phyloP scores from a whole-genome alignment of 495 filamentous ascomycete species.

The Cairneyella variabilis region DNA sequence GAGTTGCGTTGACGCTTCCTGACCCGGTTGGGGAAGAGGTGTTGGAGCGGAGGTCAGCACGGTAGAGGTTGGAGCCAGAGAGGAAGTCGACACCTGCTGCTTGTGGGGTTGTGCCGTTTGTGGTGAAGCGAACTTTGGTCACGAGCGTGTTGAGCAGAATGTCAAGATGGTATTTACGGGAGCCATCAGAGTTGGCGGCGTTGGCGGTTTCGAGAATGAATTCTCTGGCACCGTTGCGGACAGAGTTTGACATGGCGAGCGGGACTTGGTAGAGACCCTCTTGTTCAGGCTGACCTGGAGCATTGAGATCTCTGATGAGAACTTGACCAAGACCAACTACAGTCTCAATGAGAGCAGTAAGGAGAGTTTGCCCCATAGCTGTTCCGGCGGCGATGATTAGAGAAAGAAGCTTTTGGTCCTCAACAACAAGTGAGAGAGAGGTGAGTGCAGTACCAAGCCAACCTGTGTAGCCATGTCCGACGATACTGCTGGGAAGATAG shows the following conservation, averaged over 20 bases:
- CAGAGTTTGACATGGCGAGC: background rate
- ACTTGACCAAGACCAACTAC: background rate
- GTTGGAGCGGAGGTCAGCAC: slow-evolving; percentile 45
- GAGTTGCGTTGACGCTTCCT: slow-evolving; percentile 42
- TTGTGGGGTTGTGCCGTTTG: slow-evolving; percentile 34
- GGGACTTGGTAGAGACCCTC: background rate
- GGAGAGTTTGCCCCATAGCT: background rate
- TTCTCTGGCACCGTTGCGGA: slow-evolving; percentile 34
- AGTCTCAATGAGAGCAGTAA: background rate
- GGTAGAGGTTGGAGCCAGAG: slow-evolving; percentile 54
- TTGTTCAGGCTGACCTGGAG: background rate
- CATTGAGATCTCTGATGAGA: background rate
- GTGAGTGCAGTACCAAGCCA: slow-evolving; percentile 43
- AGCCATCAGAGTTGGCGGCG: slow-evolving; percentile 44
- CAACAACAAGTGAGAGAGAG: slow-evolving; percentile 36
- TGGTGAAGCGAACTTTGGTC: slow-evolving; percentile 55
- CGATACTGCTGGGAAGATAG: slow-evolving; percentile 3
- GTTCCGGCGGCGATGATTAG: background rate
- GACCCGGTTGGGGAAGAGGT: slow-evolving; percentile 16
- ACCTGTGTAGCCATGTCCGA: slow-evolving; percentile 49
- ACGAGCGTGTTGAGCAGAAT: slow-evolving; percentile 55
- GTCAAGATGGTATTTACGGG: slow-evolving; percentile 52
- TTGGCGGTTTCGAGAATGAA: slow-evolving; percentile 48
- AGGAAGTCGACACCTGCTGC: slow-evolving; percentile 63
- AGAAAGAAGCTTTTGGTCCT: slow-evolving; percentile 34